phyloP scores from a whole-genome alignment of 148 eudicot species.

The Rhododendron simsii region DNA sequence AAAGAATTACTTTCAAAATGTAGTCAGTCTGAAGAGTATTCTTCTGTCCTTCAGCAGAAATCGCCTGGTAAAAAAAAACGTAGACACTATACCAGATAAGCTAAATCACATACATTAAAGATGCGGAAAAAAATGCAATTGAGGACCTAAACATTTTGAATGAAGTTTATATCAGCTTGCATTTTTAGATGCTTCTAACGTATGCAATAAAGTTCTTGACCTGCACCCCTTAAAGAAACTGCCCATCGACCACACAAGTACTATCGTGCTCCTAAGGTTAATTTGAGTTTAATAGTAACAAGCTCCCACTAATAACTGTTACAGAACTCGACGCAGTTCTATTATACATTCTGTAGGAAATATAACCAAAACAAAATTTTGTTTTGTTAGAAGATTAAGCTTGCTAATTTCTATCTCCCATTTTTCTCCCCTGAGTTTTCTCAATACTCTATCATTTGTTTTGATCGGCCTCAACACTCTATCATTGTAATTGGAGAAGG shows the following conservation, averaged over 20 bases:
- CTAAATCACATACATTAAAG: not conserved
- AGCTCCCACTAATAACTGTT: not conserved
- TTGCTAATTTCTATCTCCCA: not conserved
- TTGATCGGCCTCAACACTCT: not conserved
- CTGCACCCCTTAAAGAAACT: not conserved
- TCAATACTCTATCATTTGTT: not conserved
- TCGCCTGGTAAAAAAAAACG: conserved; percentile 46
- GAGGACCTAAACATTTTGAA: not conserved
- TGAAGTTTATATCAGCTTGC: not conserved
- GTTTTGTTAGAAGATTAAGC: not conserved
- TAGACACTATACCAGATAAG: not conserved
- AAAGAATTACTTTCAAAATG: conserved; percentile 60
- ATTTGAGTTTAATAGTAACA: not conserved
- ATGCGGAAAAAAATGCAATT: not conserved
- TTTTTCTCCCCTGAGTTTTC: not conserved
- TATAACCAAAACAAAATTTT: not conserved
- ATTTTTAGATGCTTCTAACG: not conserved
- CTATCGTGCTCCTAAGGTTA: not conserved
- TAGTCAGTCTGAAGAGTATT: conserved; percentile 75
- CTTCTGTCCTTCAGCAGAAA: conserved; percentile 60
- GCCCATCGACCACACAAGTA: not conserved
- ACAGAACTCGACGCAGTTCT: not conserved
- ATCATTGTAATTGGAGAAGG: not conserved
- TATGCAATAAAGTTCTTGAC: not conserved
- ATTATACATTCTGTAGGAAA: not conserved